These are phyloP conservation scores for Alternaria rosae DNA, from an alignment of 2,329 filamentous ascomycete genomes.

Conservation along the genomic window DNA sequence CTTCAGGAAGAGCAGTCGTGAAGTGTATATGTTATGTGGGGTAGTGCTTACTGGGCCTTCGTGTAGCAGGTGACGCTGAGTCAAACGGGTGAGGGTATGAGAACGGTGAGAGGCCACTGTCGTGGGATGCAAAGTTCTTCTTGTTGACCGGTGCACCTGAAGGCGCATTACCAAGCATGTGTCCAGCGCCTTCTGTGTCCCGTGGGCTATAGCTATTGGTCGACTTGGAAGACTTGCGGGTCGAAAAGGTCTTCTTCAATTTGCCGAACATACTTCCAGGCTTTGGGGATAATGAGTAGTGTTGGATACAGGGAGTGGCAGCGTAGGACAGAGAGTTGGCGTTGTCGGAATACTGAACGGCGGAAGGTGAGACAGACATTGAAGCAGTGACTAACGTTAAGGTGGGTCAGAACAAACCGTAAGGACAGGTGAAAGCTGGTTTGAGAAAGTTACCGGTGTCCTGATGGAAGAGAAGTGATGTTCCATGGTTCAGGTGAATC, in stretches of 20 bases:
- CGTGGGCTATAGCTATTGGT: constrained; percentile 8
- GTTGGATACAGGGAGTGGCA: constrained; percentile 1
- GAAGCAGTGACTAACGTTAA: constrained; percentile 4
- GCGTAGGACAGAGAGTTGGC: constrained; percentile 3
- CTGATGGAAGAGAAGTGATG: background rate
- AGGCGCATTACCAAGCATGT: constrained; percentile 1
- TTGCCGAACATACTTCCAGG: constrained; percentile 18
- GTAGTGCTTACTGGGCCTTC: constrained; percentile 48
- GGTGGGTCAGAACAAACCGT: constrained; percentile 5
- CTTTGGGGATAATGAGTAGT: constrained; percentile 5
- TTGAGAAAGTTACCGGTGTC: background rate
- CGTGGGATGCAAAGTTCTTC: constrained; percentile 18
- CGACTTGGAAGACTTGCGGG: constrained; percentile 18
- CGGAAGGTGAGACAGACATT: constrained; percentile 23
- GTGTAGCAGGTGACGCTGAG: constrained; percentile 42
- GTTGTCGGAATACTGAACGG: constrained; percentile 3
- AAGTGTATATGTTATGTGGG: background rate
- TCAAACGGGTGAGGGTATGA: constrained; percentile 26
- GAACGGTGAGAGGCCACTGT: constrained; percentile 26
- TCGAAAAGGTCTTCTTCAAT: constrained; percentile 25
- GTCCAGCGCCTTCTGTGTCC: constrained; percentile 5
- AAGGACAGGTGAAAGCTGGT: constrained; percentile 2
- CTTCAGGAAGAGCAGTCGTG: background rate
- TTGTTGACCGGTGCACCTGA: constrained; percentile 6
- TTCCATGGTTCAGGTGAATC: background rate